Evolutionary conservation across 352 stramenopile genomes (phyloP), one percentile per base, ranked within the genome.

Genomic region (Phytophthora constricta): DNA sequence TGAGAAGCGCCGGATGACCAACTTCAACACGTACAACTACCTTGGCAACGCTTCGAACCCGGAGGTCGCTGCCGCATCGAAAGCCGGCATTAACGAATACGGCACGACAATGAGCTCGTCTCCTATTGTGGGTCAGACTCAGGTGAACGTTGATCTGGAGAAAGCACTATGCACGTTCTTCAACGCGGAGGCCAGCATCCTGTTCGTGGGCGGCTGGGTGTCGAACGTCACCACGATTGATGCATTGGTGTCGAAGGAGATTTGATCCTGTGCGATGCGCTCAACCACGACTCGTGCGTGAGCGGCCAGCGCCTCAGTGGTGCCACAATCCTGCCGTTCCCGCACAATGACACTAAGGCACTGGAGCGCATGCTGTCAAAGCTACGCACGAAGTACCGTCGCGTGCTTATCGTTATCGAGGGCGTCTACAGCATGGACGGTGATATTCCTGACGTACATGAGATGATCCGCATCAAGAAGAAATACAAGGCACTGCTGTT

Each of bases 1-100:
- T 1, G 83, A 87, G 55, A 92, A 89, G 72, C 77, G 84, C 13
- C 74, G 80, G 43, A 90, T 90, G 80, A 76, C 84, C 25, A 95
- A 95, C 80, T 93, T 92, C 68, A 93, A 93, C 74, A 93, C 86
- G 46, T 94, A 94, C 77, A 94, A 94, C 59, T 94, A 94, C 59
- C 74, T 94, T 16, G 86, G 86, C 19, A 89, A 93, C 47, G 84
- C 86, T 2, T 86, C 77, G 25, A 75, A 92, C 67, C 55, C 64
- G 14, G 68, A 76, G 22, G 82, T 92, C 14, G 75, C 75, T 17
- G 66, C 70, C 52, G 84, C 80, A 19, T 83, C 81, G 2, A 86
- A 87, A 63, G 68, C 76, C 19, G 86, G 70, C 23, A 90, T 94
- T 42, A 72, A 89, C 3, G 73, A 84, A 52, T 92, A 92, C 49